Conservation (phyloP, 345 rosid genomes). For the Bruguiera sexangula region DNA sequence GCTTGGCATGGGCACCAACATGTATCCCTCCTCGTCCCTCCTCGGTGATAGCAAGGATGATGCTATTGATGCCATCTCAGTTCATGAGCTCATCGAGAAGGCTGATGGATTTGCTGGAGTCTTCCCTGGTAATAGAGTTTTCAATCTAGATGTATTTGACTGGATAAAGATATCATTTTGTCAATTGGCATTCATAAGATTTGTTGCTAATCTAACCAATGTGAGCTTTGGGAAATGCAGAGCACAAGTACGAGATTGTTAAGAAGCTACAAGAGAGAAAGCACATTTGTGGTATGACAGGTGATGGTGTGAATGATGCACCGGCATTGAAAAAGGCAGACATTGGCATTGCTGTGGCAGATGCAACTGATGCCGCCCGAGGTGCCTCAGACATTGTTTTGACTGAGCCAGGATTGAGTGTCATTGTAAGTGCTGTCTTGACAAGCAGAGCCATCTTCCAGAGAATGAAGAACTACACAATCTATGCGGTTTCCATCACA, state of each 20-base stretch:
- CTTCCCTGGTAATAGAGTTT: slow-evolving; percentile 58
- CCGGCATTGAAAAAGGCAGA: slow-evolving; percentile 81
- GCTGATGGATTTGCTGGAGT: slow-evolving; percentile 91
- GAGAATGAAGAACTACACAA: slow-evolving; percentile 92
- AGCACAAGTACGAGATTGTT: slow-evolving; percentile 79
- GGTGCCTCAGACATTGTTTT: slow-evolving; percentile 77
- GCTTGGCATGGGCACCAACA: slow-evolving; percentile 87
- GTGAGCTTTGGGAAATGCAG: slow-evolving; percentile 25
- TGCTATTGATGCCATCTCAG: slow-evolving; percentile 44
- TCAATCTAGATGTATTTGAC: background rate
- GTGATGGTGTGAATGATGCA: slow-evolving; percentile 86
- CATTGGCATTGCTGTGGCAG: slow-evolving; percentile 78
- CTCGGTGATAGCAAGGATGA: slow-evolving; percentile 59
- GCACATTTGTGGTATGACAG: slow-evolving; percentile 84
- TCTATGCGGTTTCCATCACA: slow-evolving; percentile 81
- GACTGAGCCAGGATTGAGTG: slow-evolving; percentile 78
- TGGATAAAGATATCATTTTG: background rate
- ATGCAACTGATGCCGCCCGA: slow-evolving; percentile 82
- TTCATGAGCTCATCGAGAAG: slow-evolving; percentile 73
- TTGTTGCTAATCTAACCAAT: background rate
- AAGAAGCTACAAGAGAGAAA: slow-evolving; percentile 70
- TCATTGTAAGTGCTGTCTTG: slow-evolving; percentile 66
- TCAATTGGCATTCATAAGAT: background rate
- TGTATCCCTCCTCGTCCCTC: slow-evolving; percentile 78
- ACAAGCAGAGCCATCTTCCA: slow-evolving; percentile 86